These are phyloP conservation scores for Phytophthora pistaciae DNA, from an alignment of 352 stramenopile species.

Conservation along the genomic window DNA sequence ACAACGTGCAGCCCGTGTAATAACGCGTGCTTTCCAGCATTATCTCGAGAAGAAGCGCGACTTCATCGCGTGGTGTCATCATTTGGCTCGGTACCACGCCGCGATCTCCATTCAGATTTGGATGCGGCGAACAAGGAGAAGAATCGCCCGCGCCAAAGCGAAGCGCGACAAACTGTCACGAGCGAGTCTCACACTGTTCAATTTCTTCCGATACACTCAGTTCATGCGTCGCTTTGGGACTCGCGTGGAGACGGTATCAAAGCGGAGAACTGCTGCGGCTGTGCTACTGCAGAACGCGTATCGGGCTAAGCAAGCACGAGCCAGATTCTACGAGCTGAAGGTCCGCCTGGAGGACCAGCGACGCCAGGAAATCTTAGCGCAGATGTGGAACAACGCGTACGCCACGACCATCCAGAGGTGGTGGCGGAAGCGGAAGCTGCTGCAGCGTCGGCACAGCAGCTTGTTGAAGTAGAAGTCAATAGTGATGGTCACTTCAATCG, in stretches of 20 bases:
- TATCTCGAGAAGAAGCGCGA: conserved; percentile 52
- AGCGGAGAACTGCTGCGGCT: conserved; percentile 40
- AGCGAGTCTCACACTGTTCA: conserved; percentile 43
- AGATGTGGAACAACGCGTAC: conserved; percentile 83
- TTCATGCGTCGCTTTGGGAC: conserved; percentile 51
- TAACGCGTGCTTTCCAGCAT: conserved; percentile 44
- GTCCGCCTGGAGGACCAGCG: conserved; percentile 65
- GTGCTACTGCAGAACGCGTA: conserved; percentile 68
- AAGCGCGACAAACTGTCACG: conserved; percentile 17
- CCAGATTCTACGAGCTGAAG: conserved; percentile 68
- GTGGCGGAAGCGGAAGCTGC: conserved; percentile 43
- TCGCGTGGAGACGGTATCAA: conserved; percentile 41
- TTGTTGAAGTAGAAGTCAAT: conserved; percentile 7
- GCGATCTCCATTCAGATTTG: conserved; percentile 66
- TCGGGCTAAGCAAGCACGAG: conserved; percentile 63
- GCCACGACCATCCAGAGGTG: conserved; percentile 71
- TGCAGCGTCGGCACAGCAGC: conserved; percentile 1
- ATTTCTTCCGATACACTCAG: conserved; percentile 53
- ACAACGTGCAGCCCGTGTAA: conserved; percentile 45
- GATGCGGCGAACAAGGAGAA: conserved; percentile 38
- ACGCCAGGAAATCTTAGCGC: conserved; percentile 52
- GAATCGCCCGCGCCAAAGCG: conserved; percentile 32
- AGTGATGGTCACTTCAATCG: conserved; percentile 20
- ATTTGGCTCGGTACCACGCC: conserved; percentile 63
- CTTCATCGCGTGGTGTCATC: conserved; percentile 48